Percentiles rank a stretch among this genome's conserved stretches.
These are phyloP conservation scores for Xerocomus minutiporus DNA, from an alignment of 1,284 basidiomycete genomes.

Conservation along the genomic window DNA sequence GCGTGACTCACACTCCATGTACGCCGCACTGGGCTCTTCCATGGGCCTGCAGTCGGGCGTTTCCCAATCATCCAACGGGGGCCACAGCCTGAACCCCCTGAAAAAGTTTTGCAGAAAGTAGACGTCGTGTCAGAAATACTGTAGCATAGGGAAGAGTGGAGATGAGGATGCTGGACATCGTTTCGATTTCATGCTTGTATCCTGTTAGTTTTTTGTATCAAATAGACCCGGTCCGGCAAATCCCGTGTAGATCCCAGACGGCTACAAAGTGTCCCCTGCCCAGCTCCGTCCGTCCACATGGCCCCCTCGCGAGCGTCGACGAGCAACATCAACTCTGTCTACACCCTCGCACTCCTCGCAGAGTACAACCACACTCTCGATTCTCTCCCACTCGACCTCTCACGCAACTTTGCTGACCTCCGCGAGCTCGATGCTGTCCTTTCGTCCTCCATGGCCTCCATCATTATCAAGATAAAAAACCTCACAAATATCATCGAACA, in stretches of 20 bases:
- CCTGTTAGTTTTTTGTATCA: neutral
- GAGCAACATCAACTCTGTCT: constrained; percentile 41
- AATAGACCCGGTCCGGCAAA: constrained; percentile 29
- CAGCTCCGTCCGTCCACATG: constrained; percentile 14
- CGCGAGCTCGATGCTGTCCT: constrained; percentile 98
- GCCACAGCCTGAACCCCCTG: constrained; percentile 23
- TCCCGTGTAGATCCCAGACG: constrained; percentile 10
- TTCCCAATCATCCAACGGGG: constrained; percentile 20
- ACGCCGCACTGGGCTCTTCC: constrained; percentile 49
- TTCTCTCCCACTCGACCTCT: constrained; percentile 90
- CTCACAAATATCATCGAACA: constrained; percentile 78
- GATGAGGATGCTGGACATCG: neutral
- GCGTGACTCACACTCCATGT: constrained; percentile 62
- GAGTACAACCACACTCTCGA: constrained; percentile 93
- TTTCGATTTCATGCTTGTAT: constrained; percentile 17
- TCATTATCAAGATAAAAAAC: constrained; percentile 71
- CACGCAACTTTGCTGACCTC: constrained; percentile 90
- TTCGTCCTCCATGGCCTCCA: constrained; percentile 76
- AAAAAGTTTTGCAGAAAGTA: constrained; percentile 32
- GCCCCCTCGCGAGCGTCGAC: constrained; percentile 29
- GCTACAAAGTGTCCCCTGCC: neutral
- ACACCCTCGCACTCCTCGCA: constrained; percentile 64
- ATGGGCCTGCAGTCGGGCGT: constrained; percentile 22
- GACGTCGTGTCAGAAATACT: constrained; percentile 1
- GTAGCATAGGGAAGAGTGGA: constrained; percentile 24